Evolutionary conservation across 1,139 yeast species (phyloP), one percentile per base, ranked within the genome.

Genomic region (Debaryomyces robertsiae): DNA sequence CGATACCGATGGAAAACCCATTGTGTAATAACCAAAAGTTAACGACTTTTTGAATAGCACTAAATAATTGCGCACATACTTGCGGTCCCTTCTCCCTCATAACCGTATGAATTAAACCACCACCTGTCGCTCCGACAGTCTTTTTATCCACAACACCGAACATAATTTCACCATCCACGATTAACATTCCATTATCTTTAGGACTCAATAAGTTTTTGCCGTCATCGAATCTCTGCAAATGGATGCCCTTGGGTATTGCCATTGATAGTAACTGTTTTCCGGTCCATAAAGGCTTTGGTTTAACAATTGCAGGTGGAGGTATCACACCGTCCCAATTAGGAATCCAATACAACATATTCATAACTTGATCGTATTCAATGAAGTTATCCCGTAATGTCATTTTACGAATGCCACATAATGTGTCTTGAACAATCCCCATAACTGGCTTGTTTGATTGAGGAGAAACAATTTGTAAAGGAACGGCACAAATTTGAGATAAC

Each of bases 361-460:
- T 87, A 40, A 93, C 96, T 67, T 90, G 95, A 52, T 89, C 96
- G 60, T 84, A 88, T 52, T 88, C 96, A 46, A 94, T 74, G 58
- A 90, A 93, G 30, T 74, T 79, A 61, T 93, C 98, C 61, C 96
- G 83, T 49, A 88, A 72, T 0, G 98, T 91, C 87, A 93, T 80
- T 61, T 94, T 93, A 69, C 98, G 84, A 45, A 93, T 77, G 73
- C 98, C 99, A 79, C 97, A 90, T 52, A 93, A 73, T 0, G 99
- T 91, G 67, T 93, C 99, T 73, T 93, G 99, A 48, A 93, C 98
- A 74, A 93, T 93, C 73, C 98, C 99, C 99, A 93, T 93, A 52
- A 95, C 96, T 25, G 99, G 99, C 67, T 93, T 94, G 66, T 94
- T 93, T 3, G 96, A 88, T 69, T 93, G 99, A 11, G 99, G 97